A percentile compares a stretch with the other conserved stretches of the same genome.
Conservation (phyloP, 2,329 filamentous ascomycete genomes). For the Aspergillus hortae region DNA sequence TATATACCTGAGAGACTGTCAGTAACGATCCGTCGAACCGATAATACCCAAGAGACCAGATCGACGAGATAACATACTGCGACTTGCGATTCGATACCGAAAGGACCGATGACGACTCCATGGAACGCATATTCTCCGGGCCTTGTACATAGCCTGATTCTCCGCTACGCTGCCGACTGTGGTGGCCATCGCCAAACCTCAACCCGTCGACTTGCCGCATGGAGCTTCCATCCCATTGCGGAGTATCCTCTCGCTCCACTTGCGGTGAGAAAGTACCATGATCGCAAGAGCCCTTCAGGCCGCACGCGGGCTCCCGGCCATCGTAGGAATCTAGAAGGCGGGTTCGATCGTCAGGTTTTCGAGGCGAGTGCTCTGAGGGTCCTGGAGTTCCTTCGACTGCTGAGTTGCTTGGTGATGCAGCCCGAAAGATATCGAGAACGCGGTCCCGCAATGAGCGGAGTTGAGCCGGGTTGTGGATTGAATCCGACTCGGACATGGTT, state of each 20-base stretch:
- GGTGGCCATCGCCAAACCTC: slow-evolving; percentile 26
- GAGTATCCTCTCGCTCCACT: slow-evolving; percentile 55
- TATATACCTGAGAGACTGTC: slow-evolving; percentile 62
- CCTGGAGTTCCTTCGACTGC: slow-evolving; percentile 5
- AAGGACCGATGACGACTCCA: slow-evolving; percentile 66
- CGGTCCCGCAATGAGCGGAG: slow-evolving; percentile 29
- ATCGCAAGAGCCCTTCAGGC: slow-evolving; percentile 49
- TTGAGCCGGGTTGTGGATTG: slow-evolving; percentile 19
- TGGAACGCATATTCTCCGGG: slow-evolving; percentile 66
- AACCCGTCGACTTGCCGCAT: slow-evolving; percentile 25
- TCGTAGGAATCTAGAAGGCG: slow-evolving; percentile 40
- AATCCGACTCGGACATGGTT: slow-evolving; percentile 27
- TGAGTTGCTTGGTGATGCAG: slow-evolving; percentile 8
- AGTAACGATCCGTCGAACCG: slow-evolving; percentile 1
- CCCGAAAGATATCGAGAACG: slow-evolving; percentile 29
- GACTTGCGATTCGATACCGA: slow-evolving; percentile 68
- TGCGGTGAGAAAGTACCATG: slow-evolving; percentile 76
- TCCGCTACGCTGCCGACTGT: slow-evolving; percentile 21
- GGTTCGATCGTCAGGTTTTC: slow-evolving; percentile 30
- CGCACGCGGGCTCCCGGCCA: slow-evolving; percentile 33
- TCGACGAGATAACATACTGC: slow-evolving; percentile 57
- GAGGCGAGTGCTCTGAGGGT: slow-evolving; percentile 8
- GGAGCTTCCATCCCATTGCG: slow-evolving; percentile 31
- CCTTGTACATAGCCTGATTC: slow-evolving; percentile 43
- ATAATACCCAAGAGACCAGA: neutral